Conservation (phyloP, 805 yeast species). For the Ogataea nitratoaversa region DNA sequence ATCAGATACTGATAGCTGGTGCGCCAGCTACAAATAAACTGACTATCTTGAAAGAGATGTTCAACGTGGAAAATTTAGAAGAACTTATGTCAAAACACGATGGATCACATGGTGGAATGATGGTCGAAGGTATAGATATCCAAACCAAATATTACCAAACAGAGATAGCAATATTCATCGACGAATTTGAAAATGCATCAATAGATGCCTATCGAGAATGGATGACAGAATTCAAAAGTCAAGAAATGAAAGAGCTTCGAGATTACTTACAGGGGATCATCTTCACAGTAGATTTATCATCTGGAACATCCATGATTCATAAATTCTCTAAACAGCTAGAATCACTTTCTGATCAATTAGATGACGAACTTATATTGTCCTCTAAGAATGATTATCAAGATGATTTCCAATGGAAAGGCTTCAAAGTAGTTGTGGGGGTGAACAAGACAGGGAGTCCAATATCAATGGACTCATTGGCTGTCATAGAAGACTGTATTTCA, state of each 20-base stretch:
- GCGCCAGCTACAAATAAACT: constrained; percentile 39
- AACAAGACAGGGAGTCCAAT: constrained; percentile 3
- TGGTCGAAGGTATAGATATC: constrained; percentile 19
- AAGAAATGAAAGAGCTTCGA: constrained; percentile 39
- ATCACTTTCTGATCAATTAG: constrained; percentile 13
- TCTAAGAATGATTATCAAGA: constrained; percentile 9
- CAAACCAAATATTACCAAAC: constrained; percentile 27
- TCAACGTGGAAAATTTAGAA: constrained; percentile 22
- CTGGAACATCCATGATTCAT: constrained; percentile 1
- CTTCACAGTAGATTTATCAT: constrained; percentile 33
- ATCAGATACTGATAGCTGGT: constrained; percentile 44
- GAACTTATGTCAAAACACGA: constrained; percentile 11
- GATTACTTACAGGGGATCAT: constrained; percentile 44
- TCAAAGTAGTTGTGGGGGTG: constrained; percentile 34
- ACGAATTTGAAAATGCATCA: constrained; percentile 31
- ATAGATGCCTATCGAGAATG: constrained; percentile 23
- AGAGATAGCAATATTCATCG: constrained; percentile 25
- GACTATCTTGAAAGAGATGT: constrained; percentile 18
- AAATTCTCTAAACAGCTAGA: constrained; percentile 21
- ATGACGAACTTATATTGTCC: constrained; percentile 19
- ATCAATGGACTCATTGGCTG: constrained; percentile 15
- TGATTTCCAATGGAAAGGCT: constrained; percentile 31
- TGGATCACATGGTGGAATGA: constrained; percentile 23
- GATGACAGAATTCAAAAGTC: constrained; percentile 35
- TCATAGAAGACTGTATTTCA: constrained; percentile 37